Evolutionary conservation across 2,329 filamentous ascomycete species (phyloP), one percentile per base, ranked within the genome.

Genomic region (Clonostachys solani): DNA sequence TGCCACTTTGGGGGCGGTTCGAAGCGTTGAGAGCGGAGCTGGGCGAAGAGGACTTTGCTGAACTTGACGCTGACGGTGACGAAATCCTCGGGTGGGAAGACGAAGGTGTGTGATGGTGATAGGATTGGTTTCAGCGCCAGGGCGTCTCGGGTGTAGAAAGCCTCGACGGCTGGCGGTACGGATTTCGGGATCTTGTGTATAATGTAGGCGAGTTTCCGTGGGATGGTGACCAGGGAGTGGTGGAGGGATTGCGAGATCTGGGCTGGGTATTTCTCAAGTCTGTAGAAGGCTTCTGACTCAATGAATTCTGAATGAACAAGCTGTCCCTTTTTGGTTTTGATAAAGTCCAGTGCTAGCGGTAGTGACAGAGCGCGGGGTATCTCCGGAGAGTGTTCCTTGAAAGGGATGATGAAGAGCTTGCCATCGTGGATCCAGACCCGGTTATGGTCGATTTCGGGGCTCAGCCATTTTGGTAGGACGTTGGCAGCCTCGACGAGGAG

Each of bases 401-500:
- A 55, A 17, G 88, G 81, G 47, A 97, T 86, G 49, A 97, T 81
- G 42, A 82, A 74, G 16, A 97, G 75, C 47, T 84, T 80, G 47
- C 87, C 89, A 33, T 83, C 71, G 57, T 95, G 82, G 47, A 99
- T 84, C 94, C 94, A 99, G 34, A 95, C 84, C 48, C 94, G 80
- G 62, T 96, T 88, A 53, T 86, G 81, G 52, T 95, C 91, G 37
- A 92, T 86, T 53, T 96, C 92, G 1, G 94, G 94, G 55, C 86
- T 96, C 23, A 99, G 70, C 95, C 94, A 99, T 51, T 80, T 83
- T 3, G 94, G 94, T 3, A 96, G 72, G 13, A 86, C 84, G 54
- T 89, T 91, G 29, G 95, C 92, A 33, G 92, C 94, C 71, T 99
- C 94, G 47, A 96, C 86, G 16, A 99, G 81, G 44, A 99, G 77